Percentiles rank a stretch among this genome's conserved stretches.
phyloP scores from a whole-genome alignment of 2,329 filamentous ascomycete species.

The Penicillium sp. region DNA sequence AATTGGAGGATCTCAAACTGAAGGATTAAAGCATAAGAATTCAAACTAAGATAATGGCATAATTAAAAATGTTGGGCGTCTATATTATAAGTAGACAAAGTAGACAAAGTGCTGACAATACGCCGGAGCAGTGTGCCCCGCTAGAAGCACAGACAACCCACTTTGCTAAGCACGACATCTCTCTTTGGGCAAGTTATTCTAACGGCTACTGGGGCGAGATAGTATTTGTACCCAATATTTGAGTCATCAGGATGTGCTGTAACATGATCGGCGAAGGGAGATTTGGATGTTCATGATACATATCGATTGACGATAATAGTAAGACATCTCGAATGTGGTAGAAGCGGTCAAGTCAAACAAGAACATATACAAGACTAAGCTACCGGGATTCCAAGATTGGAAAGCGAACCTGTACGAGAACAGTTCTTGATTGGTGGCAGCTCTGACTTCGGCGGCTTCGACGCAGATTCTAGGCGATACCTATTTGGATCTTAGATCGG shows the following conservation, averaged over 20 bases:
- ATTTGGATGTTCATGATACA: not conserved
- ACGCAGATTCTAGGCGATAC: conserved; percentile 17
- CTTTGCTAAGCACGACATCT: not conserved
- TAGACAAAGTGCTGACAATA: not conserved
- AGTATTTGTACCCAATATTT: not conserved
- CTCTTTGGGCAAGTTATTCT: conserved; percentile 5
- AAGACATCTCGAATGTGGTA: not conserved
- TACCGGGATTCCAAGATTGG: not conserved
- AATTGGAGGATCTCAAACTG: too few relatives aligned
- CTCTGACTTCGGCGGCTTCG: conserved; percentile 11
- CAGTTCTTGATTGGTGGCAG: conserved; percentile 12
- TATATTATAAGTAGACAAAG: not conserved
- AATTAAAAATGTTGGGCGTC: not conserved
- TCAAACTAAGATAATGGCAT: too few relatives aligned
- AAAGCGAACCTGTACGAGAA: not conserved
- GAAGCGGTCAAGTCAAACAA: not conserved
- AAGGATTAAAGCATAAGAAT: not conserved
- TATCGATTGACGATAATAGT: not conserved
- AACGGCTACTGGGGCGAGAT: conserved; percentile 16
- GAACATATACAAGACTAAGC: not conserved
- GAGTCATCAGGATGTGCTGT: not conserved
- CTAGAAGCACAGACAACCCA: conserved; percentile 2
- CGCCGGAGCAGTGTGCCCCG: conserved; percentile 9
- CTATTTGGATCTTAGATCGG: conserved; percentile 17
- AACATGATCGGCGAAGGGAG: not conserved